These are phyloP conservation scores for Pyrenochaeta sp. DNA, from an alignment of 2,329 filamentous ascomycete species.

Conservation along the genomic window DNA sequence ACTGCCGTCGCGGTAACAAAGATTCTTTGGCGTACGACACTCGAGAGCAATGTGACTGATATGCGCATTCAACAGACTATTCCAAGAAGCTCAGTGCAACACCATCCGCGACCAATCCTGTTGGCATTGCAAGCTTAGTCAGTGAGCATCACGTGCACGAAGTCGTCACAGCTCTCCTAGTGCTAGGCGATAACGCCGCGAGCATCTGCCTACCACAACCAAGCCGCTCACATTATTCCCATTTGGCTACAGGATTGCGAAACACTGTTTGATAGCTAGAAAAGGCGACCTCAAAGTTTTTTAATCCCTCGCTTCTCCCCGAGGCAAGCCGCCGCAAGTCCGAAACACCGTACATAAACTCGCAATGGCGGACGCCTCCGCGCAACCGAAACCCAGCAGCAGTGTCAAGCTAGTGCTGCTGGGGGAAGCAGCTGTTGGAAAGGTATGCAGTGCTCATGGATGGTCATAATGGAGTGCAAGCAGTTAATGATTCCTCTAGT, in stretches of 20 bases:
- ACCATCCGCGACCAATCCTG: neutral
- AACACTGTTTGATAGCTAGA: neutral
- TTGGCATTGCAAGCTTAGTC: constrained; percentile 14
- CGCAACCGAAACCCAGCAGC: constrained; percentile 91
- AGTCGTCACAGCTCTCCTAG: constrained; percentile 22
- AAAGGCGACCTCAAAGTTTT: neutral
- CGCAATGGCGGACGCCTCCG: constrained; percentile 73
- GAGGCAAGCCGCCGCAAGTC: neutral
- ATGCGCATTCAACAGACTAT: neutral
- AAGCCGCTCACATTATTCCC: constrained; percentile 9
- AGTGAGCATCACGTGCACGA: constrained; percentile 15
- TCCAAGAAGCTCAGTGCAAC: neutral
- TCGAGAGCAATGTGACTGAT: neutral
- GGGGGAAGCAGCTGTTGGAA: constrained; percentile 97
- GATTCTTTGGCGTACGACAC: too few species aligned
- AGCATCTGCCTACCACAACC: constrained; percentile 23
- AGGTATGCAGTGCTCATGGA: constrained; percentile 67
- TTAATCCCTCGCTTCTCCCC: neutral
- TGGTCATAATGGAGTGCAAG: neutral
- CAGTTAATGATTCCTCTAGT: constrained; percentile 62
- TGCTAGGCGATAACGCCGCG: constrained; percentile 13
- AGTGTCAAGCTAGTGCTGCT: constrained; percentile 99
- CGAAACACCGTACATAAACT: constrained; percentile 11
- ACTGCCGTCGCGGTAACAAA: too few species aligned
- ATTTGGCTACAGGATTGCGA: constrained; percentile 4